Evolutionary conservation across 371 early-diverging fungal genomes (phyloP).

Genomic region (Mortierella sp.): DNA sequence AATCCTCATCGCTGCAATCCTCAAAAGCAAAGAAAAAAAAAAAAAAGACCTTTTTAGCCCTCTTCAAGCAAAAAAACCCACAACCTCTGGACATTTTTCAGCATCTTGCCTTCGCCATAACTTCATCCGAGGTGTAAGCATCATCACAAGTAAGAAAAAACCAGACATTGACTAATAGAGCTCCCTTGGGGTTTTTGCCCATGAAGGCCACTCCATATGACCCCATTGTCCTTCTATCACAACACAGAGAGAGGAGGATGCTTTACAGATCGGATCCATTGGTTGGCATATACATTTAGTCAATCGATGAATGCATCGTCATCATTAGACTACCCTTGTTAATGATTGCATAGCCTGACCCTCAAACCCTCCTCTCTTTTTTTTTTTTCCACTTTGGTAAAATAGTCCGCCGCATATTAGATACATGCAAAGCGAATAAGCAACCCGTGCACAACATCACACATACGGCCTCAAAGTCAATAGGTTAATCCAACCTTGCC

Average conservation of each 20-base stretch:
- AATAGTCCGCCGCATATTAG: constrained; percentile 3
- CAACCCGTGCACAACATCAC: neutral
- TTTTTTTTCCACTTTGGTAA: neutral
- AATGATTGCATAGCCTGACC: neutral
- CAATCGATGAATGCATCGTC: neutral
- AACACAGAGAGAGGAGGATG: neutral
- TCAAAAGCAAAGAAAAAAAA: constrained; percentile 1
- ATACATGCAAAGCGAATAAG: neutral
- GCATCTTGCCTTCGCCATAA: neutral
- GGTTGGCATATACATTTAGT: neutral
- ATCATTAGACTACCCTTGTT: neutral
- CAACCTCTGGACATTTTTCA: neutral
- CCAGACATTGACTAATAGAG: neutral
- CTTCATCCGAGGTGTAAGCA: neutral
- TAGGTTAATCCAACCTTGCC: neutral
- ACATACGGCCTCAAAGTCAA: constrained; percentile 1
- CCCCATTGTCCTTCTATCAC: no score
- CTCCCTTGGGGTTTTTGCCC: neutral
- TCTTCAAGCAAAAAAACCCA: neutral
- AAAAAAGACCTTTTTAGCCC: neutral
- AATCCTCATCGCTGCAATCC: constrained; percentile 5
- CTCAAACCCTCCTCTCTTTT: neutral
- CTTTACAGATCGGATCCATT: constrained; percentile 1
- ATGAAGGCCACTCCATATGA: constrained; percentile 4
- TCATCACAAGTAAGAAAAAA: constrained; percentile 4